Conservation (phyloP, 805 yeast species). For the Schwanniomyces polymorphus region DNA sequence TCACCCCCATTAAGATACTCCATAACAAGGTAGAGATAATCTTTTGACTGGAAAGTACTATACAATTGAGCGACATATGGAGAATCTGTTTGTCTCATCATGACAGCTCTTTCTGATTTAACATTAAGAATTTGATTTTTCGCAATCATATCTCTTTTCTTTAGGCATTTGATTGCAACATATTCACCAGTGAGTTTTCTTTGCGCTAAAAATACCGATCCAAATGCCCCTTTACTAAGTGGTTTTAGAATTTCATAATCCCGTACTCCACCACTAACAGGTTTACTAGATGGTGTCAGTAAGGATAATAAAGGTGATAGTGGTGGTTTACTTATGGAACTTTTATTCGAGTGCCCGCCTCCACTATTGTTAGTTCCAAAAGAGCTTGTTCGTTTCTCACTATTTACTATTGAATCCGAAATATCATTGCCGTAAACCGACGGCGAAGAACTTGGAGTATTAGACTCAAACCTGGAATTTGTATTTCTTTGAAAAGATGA, state of each 20-base stretch:
- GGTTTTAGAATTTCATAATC: slow-evolving; percentile 93
- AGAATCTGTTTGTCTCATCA: slow-evolving; percentile 94
- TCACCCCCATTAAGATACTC: slow-evolving; percentile 97
- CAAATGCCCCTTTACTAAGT: slow-evolving; percentile 96
- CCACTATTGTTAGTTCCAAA: slow-evolving; percentile 11
- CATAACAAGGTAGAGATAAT: slow-evolving; percentile 89
- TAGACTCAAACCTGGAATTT: slow-evolving; percentile 13
- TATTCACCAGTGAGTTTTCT: slow-evolving; percentile 88
- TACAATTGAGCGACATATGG: slow-evolving; percentile 90
- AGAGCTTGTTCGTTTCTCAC: slow-evolving; percentile 18
- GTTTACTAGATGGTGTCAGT: slow-evolving; percentile 52
- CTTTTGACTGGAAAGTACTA: slow-evolving; percentile 85
- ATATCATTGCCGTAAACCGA: slow-evolving; percentile 11
- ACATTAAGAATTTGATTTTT: slow-evolving; percentile 96
- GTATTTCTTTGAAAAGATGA: slow-evolving; percentile 62
- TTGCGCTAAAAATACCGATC: slow-evolving; percentile 86
- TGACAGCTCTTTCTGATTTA: slow-evolving; percentile 92
- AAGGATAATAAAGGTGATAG: slow-evolving; percentile 79
- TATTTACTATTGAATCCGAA: slow-evolving; percentile 1
- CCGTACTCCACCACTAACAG: slow-evolving; percentile 57
- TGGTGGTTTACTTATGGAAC: slow-evolving; percentile 51
- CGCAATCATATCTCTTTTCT: slow-evolving; percentile 93
- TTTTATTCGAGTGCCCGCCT: slow-evolving; percentile 6
- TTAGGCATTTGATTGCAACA: slow-evolving; percentile 89
- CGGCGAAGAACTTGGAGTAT: slow-evolving; percentile 49